These are phyloP conservation scores for Angomonas ambiguus DNA, from an alignment of 208 protist genomes.

Conservation along the genomic window DNA sequence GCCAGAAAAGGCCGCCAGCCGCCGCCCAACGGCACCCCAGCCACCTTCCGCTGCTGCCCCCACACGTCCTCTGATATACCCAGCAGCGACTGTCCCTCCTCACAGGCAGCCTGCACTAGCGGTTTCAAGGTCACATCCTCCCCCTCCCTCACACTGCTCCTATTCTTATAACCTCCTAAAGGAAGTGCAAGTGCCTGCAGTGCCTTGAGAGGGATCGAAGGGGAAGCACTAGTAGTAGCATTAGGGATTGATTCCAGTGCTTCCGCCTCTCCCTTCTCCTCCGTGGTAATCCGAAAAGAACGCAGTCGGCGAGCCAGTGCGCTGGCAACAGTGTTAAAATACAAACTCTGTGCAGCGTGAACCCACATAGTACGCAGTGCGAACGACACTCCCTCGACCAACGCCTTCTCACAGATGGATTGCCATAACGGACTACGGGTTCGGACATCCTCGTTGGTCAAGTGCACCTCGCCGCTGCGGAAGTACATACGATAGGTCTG, in stretches of 20 bases:
- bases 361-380: slow-evolving; percentile 66
- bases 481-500: slow-evolving; percentile 61
- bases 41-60: slow-evolving; percentile 44
- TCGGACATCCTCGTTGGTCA: slow-evolving; percentile 35
- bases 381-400: slow-evolving; percentile 47
- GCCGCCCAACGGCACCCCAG: slow-evolving; percentile 62
- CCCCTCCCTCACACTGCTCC: too few relatives aligned
- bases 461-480: not conserved
- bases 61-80: slow-evolving; percentile 23
- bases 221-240: too few relatives aligned
- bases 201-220: slow-evolving; percentile 9
- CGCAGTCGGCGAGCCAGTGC: slow-evolving; percentile 16
- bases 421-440: slow-evolving; percentile 35
- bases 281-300: not conserved
- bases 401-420: slow-evolving; percentile 59
- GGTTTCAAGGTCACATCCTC: too few relatives aligned
- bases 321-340: slow-evolving; percentile 70
- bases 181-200: not conserved
- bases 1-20: slow-evolving; percentile 49
- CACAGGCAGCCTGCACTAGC: slow-evolving; percentile 17
- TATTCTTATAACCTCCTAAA: not conserved
- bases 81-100: slow-evolving; percentile 20
- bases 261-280: not conserved
- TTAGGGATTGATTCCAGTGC: too few relatives aligned
- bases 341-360: slow-evolving; percentile 70